Evolutionary conservation across 2,329 filamentous ascomycete species (phyloP), one percentile per base, ranked within the genome.

Genomic region (Nannizzia gypsea): DNA sequence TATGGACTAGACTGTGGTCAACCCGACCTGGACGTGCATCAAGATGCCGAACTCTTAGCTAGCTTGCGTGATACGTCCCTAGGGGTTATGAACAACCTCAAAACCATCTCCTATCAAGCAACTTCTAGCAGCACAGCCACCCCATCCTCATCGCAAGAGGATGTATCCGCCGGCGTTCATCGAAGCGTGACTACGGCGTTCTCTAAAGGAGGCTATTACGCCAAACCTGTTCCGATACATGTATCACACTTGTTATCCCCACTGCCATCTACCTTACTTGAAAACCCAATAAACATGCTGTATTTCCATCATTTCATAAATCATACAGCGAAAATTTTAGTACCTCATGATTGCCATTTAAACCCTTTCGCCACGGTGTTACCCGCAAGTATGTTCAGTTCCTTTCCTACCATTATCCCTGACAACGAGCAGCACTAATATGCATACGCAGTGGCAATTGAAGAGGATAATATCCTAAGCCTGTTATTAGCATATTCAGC

Each of bases 401-500:
- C 57, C 59, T 38, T 71, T 74, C 77, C 22, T 13, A 24, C n/a
- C 17, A 11, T 20, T 15, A 15, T n/a, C 24, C 17, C n/a, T n/a
- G 6, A 38, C 31, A 6, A 22, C 5, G 20, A 13, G 13, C 6
- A 22, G 26, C 36, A 72, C 78, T 77, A 34, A 54, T 26, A 20
- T 34, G n/a, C 26, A 15, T 26, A 44, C 55, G n/a, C 24, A 77
- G 75, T 78, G 76, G 76, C 75, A 4, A 70, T 77, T 56, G 69
- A 71, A 61, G 69, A 70, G 57, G 64, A 66, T 2, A 86, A 90
- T 66, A 80, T 95, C 0, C 78, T 95, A 58, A 88, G 88, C 64
- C 76, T 95, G 34, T 77, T 93, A 55, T 79, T 95, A 24, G 86
- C 89, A 20, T 95, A 90, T 71, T 90, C 88, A 66, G 89, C 89